Evolutionary conservation across 495 filamentous ascomycete genomes (phyloP).

Genomic region (Penicillium malachiteum): DNA sequence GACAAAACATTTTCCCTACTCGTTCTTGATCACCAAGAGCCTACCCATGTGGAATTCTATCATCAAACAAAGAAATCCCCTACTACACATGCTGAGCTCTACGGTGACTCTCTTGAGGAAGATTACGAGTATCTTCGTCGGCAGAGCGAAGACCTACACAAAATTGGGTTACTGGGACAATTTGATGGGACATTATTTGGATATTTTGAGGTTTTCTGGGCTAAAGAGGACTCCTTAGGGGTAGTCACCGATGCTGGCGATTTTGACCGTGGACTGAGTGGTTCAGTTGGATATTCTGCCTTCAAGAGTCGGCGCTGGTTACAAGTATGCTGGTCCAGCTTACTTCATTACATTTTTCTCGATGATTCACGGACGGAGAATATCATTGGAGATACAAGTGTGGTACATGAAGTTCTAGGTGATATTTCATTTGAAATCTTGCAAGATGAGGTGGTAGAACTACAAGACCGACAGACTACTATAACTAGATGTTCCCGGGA

Average conservation of each 20-base stretch:
- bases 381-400: slow-evolving; percentile 56
- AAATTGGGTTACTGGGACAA: neutral
- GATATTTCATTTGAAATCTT: neutral
- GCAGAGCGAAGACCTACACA: neutral
- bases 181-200: slow-evolving; percentile 5
- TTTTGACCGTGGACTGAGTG: slow-evolving; percentile 63
- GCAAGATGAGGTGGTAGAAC: slow-evolving; percentile 50
- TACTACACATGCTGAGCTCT: neutral
- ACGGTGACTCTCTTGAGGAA: neutral
- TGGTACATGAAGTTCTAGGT: slow-evolving; percentile 35
- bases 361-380: slow-evolving; percentile 59
- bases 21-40: neutral
- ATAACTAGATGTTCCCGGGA: slow-evolving; percentile 55
- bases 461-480: slow-evolving; percentile 57
- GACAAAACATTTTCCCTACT: slow-evolving; percentile 1
- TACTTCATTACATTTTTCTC: slow-evolving; percentile 65
- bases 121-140: neutral
- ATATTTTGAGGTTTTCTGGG: slow-evolving; percentile 5
- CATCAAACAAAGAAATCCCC: neutral
- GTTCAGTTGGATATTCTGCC: slow-evolving; percentile 57
- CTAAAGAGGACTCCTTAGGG: slow-evolving; percentile 57
- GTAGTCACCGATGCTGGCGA: slow-evolving; percentile 57
- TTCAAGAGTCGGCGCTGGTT: slow-evolving; percentile 61
- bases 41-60: neutral
- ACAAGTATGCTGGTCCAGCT: slow-evolving; percentile 60